Conservation (phyloP, 2,329 filamentous ascomycete species). For the Graphilbum sp. region DNA sequence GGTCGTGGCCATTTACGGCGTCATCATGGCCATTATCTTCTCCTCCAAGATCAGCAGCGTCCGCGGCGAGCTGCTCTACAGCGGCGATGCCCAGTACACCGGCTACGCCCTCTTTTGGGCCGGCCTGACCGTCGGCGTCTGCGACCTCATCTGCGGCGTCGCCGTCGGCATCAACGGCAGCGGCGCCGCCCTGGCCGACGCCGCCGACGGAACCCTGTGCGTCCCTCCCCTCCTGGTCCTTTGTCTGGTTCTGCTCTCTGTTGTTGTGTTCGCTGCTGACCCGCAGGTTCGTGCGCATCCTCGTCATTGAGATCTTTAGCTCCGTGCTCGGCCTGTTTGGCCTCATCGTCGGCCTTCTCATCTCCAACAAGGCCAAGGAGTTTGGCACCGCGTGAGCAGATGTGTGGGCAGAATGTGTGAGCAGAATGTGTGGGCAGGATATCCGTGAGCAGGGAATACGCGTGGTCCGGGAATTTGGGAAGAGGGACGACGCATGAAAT, state of each 20-base stretch:
- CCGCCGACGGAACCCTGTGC: constrained; percentile 77
- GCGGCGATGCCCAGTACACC: constrained; percentile 74
- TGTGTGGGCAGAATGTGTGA: too few relatives aligned
- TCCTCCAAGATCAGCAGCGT: constrained; percentile 68
- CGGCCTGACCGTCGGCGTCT: constrained; percentile 83
- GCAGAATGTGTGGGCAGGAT: too few relatives aligned
- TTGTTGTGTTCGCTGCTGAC: background rate
- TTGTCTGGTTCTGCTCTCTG: background rate
- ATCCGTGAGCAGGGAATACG: too few relatives aligned
- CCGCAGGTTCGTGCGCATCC: constrained; percentile 85
- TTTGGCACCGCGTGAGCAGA: constrained; percentile 34
- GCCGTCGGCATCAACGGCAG: constrained; percentile 97
- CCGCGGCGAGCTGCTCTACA: constrained; percentile 47
- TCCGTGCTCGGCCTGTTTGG: constrained; percentile 94
- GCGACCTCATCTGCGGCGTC: constrained; percentile 91
- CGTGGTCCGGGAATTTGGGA: too few relatives aligned
- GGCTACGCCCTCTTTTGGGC: constrained; percentile 95
- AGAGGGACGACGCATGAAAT: too few relatives aligned
- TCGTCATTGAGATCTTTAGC: constrained; percentile 98
- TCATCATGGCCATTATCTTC: constrained; percentile 99
- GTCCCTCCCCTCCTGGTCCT: constrained; percentile 18
- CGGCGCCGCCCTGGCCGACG: constrained; percentile 89
- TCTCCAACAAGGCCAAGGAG: constrained; percentile 67
- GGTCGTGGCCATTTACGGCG: constrained; percentile 98
- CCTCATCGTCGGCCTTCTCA: constrained; percentile 80